phyloP scores from a whole-genome alignment of 352 stramenopile species.

The Pythium apleroticum region DNA sequence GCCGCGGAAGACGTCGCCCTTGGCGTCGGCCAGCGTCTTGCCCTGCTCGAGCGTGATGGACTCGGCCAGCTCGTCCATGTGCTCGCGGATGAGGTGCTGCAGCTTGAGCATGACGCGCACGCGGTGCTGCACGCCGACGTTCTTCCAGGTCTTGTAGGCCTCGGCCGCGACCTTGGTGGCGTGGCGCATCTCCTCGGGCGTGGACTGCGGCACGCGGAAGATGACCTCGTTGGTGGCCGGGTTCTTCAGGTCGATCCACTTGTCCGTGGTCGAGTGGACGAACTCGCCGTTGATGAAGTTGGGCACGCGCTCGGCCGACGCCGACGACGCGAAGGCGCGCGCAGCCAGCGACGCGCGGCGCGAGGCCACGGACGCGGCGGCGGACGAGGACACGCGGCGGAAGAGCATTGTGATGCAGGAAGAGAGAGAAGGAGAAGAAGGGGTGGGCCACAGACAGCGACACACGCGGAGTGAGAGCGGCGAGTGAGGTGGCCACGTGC shows the following conservation, averaged over 20 bases:
- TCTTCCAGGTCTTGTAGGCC: slow-evolving; percentile 93
- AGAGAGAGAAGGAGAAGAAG: background rate
- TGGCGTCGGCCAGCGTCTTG: slow-evolving; percentile 94
- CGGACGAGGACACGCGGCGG: slow-evolving; percentile 19
- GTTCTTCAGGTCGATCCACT: slow-evolving; percentile 93
- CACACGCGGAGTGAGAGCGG: background rate
- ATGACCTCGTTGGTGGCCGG: slow-evolving; percentile 91
- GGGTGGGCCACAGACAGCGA: background rate
- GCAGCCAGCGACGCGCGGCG: slow-evolving; percentile 8
- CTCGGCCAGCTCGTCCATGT: slow-evolving; percentile 93
- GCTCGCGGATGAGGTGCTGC: slow-evolving; percentile 93
- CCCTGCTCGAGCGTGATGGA: slow-evolving; percentile 94
- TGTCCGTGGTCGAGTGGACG: slow-evolving; percentile 87
- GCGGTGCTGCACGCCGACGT: slow-evolving; percentile 92
- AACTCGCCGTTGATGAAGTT: slow-evolving; percentile 94
- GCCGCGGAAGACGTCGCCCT: slow-evolving; percentile 96
- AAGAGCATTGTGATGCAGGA: slow-evolving; percentile 24
- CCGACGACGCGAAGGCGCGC: slow-evolving; percentile 16
- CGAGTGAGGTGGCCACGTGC: background rate
- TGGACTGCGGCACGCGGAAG: slow-evolving; percentile 84
- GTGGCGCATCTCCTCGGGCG: slow-evolving; percentile 83
- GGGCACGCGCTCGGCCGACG: slow-evolving; percentile 40
- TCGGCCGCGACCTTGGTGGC: slow-evolving; percentile 73
- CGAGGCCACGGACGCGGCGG: slow-evolving; percentile 5
- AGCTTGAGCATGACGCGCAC: slow-evolving; percentile 96